These are phyloP conservation scores for Eucalyptus cloeziana DNA, from an alignment of 345 rosid species.

Conservation along the genomic window DNA sequence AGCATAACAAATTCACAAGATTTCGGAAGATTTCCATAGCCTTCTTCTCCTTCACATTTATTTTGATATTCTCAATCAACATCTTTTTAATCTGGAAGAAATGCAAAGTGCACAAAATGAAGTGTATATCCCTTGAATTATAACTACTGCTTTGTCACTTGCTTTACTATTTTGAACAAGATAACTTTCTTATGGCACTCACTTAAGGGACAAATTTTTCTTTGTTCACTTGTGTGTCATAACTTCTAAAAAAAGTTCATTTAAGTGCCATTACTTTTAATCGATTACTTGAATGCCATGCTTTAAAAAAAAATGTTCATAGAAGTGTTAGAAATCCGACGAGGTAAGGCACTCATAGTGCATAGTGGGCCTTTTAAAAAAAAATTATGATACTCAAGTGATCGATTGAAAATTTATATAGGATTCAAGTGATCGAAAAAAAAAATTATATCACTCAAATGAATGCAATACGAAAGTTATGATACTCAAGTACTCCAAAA, in stretches of 20 bases:
- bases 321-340: rapidly evolving
- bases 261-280: background rate
- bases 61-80: background rate
- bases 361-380: background rate
- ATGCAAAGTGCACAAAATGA: background rate
- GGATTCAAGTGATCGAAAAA: too few relatives aligned
- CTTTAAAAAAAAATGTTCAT: background rate
- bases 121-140: background rate
- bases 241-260: background rate
- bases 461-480: too few relatives aligned
- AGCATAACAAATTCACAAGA: too few relatives aligned
- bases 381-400: too few relatives aligned
- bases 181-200: too few relatives aligned
- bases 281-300: background rate
- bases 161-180: too few relatives aligned
- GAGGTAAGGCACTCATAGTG: background rate
- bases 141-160: too few relatives aligned
- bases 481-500: too few relatives aligned
- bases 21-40: background rate
- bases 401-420: background rate
- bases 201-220: background rate
- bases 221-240: background rate
- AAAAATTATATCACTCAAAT: too few relatives aligned
- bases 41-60: background rate
- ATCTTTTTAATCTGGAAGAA: background rate